Base-by-base conservation (phyloP, 1,139 yeast species). In the Hyphopichia khmerensis region DNA sequence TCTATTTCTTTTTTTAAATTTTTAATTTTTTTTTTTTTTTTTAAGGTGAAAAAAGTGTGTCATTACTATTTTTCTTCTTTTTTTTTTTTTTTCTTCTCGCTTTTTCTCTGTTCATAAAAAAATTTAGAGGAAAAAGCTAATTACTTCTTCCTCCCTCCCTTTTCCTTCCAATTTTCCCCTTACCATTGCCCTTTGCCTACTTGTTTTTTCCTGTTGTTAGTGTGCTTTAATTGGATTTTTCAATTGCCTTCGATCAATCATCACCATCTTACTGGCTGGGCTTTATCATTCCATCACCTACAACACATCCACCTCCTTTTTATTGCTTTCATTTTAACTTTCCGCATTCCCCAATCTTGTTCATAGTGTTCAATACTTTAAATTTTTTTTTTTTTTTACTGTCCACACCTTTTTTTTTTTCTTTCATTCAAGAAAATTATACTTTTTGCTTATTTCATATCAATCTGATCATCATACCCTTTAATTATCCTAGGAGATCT, bases 181-280 rank as follows among this genome's bases (percentile, higher is more conserved):
- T 21, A 6, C 24, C 24, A 21, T 21, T 21, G n/a, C 24, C 24
- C 24, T 8, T 21, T 21, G 24, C 24, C 8, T 21, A 5, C 8
- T 21, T 21, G 24, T 21, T 8, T 21, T 21, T 21, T 21, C 8
- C 24, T n/a, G n/a, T n/a, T n/a, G n/a, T n/a, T n/a, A n/a, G n/a
- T n/a, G n/a, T n/a, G n/a, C n/a, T 21, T 21, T 21, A 21, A 8
- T 21, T 26, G 29, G n/a, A 9, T 11, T 7, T 19, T 17, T 32
- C 35, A 33, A 33, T 33, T 33, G 35, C 35, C 21, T 18, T 33
- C 15, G 11, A 15, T 26, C 29, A 26, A 26, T 26, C 35, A 33
- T 33, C 33, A 14, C 33, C 33, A 30, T 30, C 33, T 30, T 7
- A 30, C 33, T 30, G 17, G 11, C n/a, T 30, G 33, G 9, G 18